Evolutionary conservation across 495 filamentous ascomycete genomes (phyloP).

Genomic region (Neurospora sp.): DNA sequence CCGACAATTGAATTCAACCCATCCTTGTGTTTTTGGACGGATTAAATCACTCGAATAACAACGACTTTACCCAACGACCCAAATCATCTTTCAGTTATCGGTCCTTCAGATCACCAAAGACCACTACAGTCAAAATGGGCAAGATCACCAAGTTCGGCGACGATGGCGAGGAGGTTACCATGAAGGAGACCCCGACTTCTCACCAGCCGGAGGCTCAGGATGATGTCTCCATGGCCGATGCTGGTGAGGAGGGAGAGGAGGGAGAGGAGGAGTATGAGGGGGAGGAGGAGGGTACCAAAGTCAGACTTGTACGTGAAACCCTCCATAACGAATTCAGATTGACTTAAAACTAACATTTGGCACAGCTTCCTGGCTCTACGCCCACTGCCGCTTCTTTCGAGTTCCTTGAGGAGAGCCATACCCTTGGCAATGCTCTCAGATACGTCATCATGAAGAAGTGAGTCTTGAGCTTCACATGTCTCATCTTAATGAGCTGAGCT

Average conservation of each 20-base stretch:
- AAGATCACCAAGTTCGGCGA: constrained; percentile 10
- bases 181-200: constrained; percentile 42
- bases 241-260: constrained; percentile 34
- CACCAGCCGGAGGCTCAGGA: constrained; percentile 31
- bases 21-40: not conserved
- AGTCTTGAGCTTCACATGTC: constrained; percentile 4
- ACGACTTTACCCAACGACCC: not conserved
- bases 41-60: not conserved
- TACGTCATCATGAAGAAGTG: constrained; percentile 99
- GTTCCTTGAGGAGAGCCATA: constrained; percentile 87
- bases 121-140: constrained; percentile 20
- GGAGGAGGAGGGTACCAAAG: constrained; percentile 20
- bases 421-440: constrained; percentile 84
- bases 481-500: not conserved
- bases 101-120: not conserved
- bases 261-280: constrained; percentile 11
- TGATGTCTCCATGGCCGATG: constrained; percentile 26
- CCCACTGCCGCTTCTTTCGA: constrained; percentile 67
- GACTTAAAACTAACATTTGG: not conserved
- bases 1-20: not conserved
- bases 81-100: not conserved
- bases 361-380: constrained; percentile 58
- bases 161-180: constrained; percentile 34
- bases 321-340: not conserved
- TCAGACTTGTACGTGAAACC: constrained; percentile 23